These are phyloP conservation scores for Hemileia vastatrix DNA, from an alignment of 1,284 basidiomycete genomes.

Conservation along the genomic window DNA sequence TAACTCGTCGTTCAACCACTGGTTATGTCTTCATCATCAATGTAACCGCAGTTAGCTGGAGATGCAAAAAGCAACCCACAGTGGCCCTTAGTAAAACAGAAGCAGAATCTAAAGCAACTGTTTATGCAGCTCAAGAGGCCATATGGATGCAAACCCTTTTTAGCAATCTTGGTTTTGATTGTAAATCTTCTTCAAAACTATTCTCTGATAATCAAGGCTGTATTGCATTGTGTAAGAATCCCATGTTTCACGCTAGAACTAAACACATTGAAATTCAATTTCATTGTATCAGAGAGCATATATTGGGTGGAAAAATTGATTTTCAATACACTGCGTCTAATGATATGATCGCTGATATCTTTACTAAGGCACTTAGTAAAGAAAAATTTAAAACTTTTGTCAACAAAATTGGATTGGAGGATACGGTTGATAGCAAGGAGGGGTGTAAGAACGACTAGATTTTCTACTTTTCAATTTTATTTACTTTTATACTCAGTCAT, in stretches of 20 bases:
- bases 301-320: background rate
- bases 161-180: background rate
- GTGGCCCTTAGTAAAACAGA: background rate
- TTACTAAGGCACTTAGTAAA: slow-evolving; percentile 47
- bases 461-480: too few relatives aligned
- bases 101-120: background rate
- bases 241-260: background rate
- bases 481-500: too few relatives aligned
- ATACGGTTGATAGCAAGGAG: too few relatives aligned
- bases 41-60: background rate
- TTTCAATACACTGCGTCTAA: slow-evolving; percentile 38
- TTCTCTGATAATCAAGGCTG: background rate
- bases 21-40: background rate
- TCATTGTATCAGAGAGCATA: background rate
- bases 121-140: background rate
- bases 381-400: slow-evolving; percentile 22
- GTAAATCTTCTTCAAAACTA: background rate
- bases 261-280: background rate
- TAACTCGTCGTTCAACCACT: background rate
- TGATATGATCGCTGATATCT: slow-evolving; percentile 47
- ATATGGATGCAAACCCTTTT: background rate
- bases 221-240: background rate
- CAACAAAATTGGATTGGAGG: too few relatives aligned
- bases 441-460: too few relatives aligned
- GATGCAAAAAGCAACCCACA: background rate